Base-by-base conservation (phyloP, 106 monocot species). In the Phalaenopsis equestris region DNA sequence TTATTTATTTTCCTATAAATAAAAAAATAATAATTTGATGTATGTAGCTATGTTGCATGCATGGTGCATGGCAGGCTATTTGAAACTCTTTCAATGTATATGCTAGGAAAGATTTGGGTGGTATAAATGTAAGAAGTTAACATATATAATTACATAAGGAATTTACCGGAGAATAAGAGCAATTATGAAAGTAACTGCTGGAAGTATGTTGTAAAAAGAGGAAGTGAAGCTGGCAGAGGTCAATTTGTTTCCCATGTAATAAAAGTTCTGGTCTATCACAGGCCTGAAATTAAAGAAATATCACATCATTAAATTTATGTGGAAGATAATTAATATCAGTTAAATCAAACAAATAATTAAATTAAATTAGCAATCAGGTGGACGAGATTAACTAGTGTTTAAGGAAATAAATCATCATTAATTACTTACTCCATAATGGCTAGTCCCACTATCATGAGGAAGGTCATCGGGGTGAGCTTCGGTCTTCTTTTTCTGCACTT, bases 201-300 rank as follows among this genome's bases (percentile, higher is more conserved):
- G 96, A 48, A 96, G 89, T 46, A 96, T 88, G 85, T 96, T 96
- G 41, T 77, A 73, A 64, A 96, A 12, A 4, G 93, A 91, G 0
- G 93, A 56, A 0, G 90, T 83, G 49, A 90, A 96, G 75, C 91
- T 80, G 5, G 96, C 91, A 1, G 93, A 91, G 17, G 96, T 96
- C 1, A 72, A 38, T 5, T 96, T 96, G 6, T 84, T 84, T 21
- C 96, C 96, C 75, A 89, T 56, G 82, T 90, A 93, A 85, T 91
- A 96, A n/a, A 91, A 87, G 85, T 91, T 93, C 78, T 93, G 93
- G 72, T 93, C 96, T 43, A 96, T 85, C 47, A 96, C 96, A 15
- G 93, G 91, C 75, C 96, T 95, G 87, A 0, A 8, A 47, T 42
- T 74, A 12, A 37, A 43, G 39, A 68, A 37, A 72, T 70, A 72